Conservation (phyloP, 192 early-diverging fungal genomes). For the Irineochytrium annulatum region DNA sequence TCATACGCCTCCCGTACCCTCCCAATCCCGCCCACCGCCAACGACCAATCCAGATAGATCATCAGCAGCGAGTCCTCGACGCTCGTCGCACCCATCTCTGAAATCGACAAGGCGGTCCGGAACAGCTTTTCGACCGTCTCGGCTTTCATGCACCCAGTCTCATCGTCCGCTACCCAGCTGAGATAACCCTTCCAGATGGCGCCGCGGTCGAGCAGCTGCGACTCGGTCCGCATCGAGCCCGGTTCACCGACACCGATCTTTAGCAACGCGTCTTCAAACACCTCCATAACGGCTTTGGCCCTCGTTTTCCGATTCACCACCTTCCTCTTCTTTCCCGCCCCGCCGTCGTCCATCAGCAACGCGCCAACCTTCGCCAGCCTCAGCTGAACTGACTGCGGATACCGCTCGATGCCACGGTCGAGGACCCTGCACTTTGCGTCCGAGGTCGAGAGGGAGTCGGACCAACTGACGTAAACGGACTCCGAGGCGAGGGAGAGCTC, state of each 20-base stretch:
- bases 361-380: constrained; percentile 37
- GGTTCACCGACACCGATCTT: background rate
- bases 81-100: constrained; percentile 36
- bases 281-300: constrained; percentile 9
- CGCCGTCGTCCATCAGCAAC: constrained; percentile 4
- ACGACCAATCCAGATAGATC: constrained; percentile 59
- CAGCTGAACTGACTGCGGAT: constrained; percentile 37
- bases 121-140: constrained; percentile 41
- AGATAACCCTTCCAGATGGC: constrained; percentile 54
- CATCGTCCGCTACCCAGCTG: constrained; percentile 15
- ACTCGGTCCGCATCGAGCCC: constrained; percentile 29
- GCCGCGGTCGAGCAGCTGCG: too few relatives aligned
- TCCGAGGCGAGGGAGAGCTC: constrained; percentile 39
- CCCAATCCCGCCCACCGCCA: constrained; percentile 27
- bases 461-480: constrained; percentile 51
- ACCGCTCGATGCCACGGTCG: constrained; percentile 25
- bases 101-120: constrained; percentile 47
- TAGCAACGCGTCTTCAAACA: background rate
- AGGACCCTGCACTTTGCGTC: constrained; percentile 32
- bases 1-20: constrained; percentile 45
- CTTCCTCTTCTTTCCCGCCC: constrained; percentile 10
- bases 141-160: constrained; percentile 36
- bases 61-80: constrained; percentile 49
- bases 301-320: background rate
- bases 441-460: constrained; percentile 34